A percentile compares a stretch with the other conserved stretches of the same genome.
Evolutionary conservation across 1,284 basidiomycete species (phyloP).

Genomic region (Amylostereum areolatum): DNA sequence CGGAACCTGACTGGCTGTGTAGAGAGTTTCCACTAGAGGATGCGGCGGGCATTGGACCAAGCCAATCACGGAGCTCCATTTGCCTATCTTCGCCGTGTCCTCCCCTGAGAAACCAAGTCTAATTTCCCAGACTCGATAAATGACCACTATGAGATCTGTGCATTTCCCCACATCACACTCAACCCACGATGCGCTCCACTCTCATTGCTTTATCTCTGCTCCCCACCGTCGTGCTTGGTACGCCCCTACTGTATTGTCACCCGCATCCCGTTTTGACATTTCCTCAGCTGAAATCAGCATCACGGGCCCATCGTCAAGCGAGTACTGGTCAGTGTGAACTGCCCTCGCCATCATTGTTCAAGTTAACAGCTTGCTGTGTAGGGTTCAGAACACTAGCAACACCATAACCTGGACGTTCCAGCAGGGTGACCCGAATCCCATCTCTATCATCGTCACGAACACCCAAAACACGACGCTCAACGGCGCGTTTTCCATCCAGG

Average conservation of each 20-base stretch:
- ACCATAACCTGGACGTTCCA: conserved; percentile 28
- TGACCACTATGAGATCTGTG: no score
- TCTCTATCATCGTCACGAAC: conserved; percentile 29
- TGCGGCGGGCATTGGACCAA: no score
- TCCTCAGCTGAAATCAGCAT: conserved; percentile 24
- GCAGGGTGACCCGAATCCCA: conserved; percentile 27
- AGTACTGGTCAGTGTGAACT: conserved; percentile 25
- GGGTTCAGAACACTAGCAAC: conserved; percentile 33
- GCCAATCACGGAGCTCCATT: no score
- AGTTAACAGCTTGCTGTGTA: conserved; percentile 7
- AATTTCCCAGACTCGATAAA: no score
- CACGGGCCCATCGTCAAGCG: conserved; percentile 21
- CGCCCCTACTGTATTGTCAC: conserved; percentile 2
- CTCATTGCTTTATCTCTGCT: conserved; percentile 23
- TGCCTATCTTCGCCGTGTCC: no score
- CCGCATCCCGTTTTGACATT: neutral
- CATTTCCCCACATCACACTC: no score
- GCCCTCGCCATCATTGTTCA: neutral
- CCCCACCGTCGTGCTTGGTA: conserved; percentile 27
- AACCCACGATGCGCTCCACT: conserved; percentile 18
- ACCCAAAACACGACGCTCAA: conserved; percentile 27
- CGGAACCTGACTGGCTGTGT: no score
- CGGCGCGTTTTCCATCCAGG: conserved; percentile 29
- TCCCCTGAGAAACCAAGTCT: no score
- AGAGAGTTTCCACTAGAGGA: no score